Base-by-base conservation (phyloP, 495 filamentous ascomycete genomes). In the Penicillium longicatenatum region DNA sequence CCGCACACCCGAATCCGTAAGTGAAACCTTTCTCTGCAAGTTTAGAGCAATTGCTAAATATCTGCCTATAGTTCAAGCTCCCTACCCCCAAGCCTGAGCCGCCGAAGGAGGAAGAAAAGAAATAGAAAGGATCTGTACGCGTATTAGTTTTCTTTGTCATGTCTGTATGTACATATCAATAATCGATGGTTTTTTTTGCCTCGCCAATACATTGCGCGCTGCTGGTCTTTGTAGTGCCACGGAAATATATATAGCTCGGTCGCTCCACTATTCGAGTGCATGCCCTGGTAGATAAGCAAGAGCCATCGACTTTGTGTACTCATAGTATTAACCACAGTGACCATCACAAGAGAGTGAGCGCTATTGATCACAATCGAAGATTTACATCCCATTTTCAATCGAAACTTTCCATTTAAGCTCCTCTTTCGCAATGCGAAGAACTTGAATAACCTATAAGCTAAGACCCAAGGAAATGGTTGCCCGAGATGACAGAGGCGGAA, bases 41-140 rank as follows among this genome's bases (percentile, higher is more conserved):
- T 21, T 6, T n/a, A 14, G 8, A 46, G 17, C 30, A 51, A 31
- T 17, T 44, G 17, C 62, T 63, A 55, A 67, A 52, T 53, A 22
- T 22, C 30, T 26, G 16, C 41, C 21, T 61, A 59, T 51, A 86
- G 70, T 97, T 97, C 81, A 95, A 97, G 79, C 79, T 98, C 54
- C 93, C 95, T 12, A 96, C 88, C 26, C 92, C 94, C 59, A 95
- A 97, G 77, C 92, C 95, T 0, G 93, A 98, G 77, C 86, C 89
- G 77, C 86, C 89, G 64, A 90, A 90, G 77, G 85, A 87, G 64
- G 90, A 96, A 73, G 91, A 89, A 72, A 96, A 97, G 89, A 96
- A 97, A 84, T 95, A 91, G 80, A 77, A 61, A 50, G 30, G 55
- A 46, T 58, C 48, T 76, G 74, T 76, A 75, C 61, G 70, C 67